Evolutionary conservation across 2,329 filamentous ascomycete species (phyloP).

Genomic region (Fusarium sp.): DNA sequence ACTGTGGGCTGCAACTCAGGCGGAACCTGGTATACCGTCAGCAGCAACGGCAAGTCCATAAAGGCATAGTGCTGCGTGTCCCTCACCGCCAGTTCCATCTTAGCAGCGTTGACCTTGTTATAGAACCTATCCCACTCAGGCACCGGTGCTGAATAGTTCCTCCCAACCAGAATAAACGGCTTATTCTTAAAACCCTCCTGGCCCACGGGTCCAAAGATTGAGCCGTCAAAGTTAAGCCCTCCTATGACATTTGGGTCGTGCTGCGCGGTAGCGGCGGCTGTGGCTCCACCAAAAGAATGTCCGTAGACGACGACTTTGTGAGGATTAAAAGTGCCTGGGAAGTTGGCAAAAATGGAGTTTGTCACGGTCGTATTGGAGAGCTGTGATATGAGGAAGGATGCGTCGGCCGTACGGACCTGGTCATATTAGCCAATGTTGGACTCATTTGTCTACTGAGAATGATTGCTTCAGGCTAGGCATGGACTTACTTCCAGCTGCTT

Average conservation of each 20-base stretch:
- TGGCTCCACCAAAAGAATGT: conserved; percentile 32
- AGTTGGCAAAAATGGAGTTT: conserved; percentile 10
- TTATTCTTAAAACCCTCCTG: conserved; percentile 39
- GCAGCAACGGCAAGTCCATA: conserved; percentile 18
- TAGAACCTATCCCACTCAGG: conserved; percentile 6
- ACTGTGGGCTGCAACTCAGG: neutral
- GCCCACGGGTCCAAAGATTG: conserved; percentile 38
- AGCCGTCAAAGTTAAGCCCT: conserved; percentile 40
- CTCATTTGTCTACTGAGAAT: neutral
- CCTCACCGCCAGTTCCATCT: conserved; percentile 13
- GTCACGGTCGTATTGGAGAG: conserved; percentile 29
- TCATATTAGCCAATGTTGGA: neutral
- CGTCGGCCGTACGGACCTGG: conserved; percentile 15
- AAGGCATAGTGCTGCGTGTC: conserved; percentile 10
- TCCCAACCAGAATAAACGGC: conserved; percentile 10
- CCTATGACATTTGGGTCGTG: conserved; percentile 48
- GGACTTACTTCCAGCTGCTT: conserved; percentile 10
- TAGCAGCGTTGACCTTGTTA: conserved; percentile 4
- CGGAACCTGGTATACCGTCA: neutral
- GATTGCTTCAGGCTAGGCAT: neutral
- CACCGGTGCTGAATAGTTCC: neutral
- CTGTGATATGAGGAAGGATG: conserved; percentile 33
- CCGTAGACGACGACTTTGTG: conserved; percentile 13
- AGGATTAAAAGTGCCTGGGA: conserved; percentile 16
- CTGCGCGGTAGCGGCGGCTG: conserved; percentile 44